A percentile compares a stretch with the other conserved stretches of the same genome.
Conservation (phyloP, 2,329 filamentous ascomycete genomes). For the Botrytis pseudocinerea region DNA sequence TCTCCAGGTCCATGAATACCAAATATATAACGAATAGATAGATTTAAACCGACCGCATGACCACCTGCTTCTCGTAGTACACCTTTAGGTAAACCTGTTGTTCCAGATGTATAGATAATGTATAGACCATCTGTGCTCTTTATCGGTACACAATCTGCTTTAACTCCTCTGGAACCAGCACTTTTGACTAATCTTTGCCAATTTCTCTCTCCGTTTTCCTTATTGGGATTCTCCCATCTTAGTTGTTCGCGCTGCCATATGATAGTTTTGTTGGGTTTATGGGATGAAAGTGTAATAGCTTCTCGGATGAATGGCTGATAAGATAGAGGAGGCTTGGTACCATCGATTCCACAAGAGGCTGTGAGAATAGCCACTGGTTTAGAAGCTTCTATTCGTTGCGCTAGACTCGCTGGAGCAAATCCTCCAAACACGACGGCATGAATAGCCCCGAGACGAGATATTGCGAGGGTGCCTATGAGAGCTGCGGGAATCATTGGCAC, state of each 20-base stretch:
- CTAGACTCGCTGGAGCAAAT: slow-evolving; percentile 77
- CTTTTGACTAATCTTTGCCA: slow-evolving; percentile 79
- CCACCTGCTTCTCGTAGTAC: slow-evolving; percentile 81
- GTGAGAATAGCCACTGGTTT: slow-evolving; percentile 76
- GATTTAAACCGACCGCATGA: slow-evolving; percentile 79
- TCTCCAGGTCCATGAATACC: slow-evolving; percentile 81
- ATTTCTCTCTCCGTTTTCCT: slow-evolving; percentile 67
- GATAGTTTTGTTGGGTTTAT: slow-evolving; percentile 72
- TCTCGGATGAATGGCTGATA: slow-evolving; percentile 77
- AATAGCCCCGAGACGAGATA: slow-evolving; percentile 78
- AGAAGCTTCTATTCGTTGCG: slow-evolving; percentile 85
- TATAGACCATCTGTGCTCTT: slow-evolving; percentile 79
- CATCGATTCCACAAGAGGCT: slow-evolving; percentile 90
- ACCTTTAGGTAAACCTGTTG: slow-evolving; percentile 80
- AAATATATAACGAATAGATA: slow-evolving; percentile 82
- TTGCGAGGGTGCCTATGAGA: slow-evolving; percentile 81
- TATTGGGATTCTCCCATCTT: slow-evolving; percentile 69
- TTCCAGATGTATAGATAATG: slow-evolving; percentile 86
- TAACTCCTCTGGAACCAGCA: slow-evolving; percentile 64
- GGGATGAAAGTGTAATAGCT: slow-evolving; percentile 64
- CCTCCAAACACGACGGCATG: slow-evolving; percentile 94
- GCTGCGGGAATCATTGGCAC: slow-evolving; percentile 96
- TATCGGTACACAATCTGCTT: slow-evolving; percentile 74
- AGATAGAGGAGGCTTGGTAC: slow-evolving; percentile 73
- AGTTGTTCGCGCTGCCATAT: slow-evolving; percentile 83